Base-by-base conservation (phyloP, 805 yeast genomes). In the Wickerhamomyces silvicola region DNA sequence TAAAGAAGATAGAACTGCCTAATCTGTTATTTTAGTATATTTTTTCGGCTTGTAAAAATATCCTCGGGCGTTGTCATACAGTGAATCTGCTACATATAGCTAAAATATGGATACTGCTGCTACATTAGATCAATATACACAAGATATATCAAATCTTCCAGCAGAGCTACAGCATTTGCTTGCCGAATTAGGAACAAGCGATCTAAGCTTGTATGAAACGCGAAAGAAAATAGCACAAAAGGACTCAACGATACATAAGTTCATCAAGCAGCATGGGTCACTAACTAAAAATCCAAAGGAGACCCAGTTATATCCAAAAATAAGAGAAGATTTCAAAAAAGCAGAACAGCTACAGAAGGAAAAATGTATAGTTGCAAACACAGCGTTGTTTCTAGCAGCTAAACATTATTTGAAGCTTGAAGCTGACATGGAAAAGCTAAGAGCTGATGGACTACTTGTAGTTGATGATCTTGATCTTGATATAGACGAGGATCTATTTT, bases 71-170 rank as follows among this genome's bases (percentile, higher is more conserved):
- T n/a, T n/a, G n/a, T n/a, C n/a, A n/a, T n/a, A 20, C 13, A 17
- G 18, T 28, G 24, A 24, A 29, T 10, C n/a, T 16, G 13, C 12
- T 5, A 15, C 8, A 9, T 12, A 13, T 11, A 20, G n/a, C 10
- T 4, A 4, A 22, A 34, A 20, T 3, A 85, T 85, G 95, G 97
- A 88, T 59, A 88, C 97, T 4, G 87, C 95, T n/a, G 73, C 92
- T 1, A 71, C 78, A 7, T 56, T 81, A 23, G 90, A 81, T 42
- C 83, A 80, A 45, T 78, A 80, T 37, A 72, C 80, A 5, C 79
- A 73, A 51, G 81, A 75, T 43, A 64, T 90, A 26, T 76, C 90
- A 9, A 90, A 88, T 46, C 68, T 92, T 27, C 96, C 96, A 16
- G 78, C 85, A 5, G 98, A 90, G 57, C 70, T 90, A 27, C 79